These are phyloP conservation scores for Annona squamosa DNA, from an alignment of 164 flowering plant species.

Conservation along the genomic window DNA sequence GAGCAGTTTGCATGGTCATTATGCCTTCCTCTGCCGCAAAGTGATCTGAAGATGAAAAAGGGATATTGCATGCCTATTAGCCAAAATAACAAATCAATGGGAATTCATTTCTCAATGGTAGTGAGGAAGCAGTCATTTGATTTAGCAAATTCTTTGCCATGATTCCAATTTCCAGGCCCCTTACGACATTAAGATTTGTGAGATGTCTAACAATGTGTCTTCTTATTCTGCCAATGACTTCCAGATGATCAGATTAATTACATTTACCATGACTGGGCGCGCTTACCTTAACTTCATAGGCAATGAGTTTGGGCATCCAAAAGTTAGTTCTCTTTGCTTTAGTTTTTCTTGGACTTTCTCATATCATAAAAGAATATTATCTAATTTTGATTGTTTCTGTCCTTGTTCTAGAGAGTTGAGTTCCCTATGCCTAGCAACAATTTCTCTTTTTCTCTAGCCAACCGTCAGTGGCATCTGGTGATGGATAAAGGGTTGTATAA, in stretches of 20 bases:
- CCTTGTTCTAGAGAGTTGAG: slow-evolving; percentile 61
- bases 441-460: slow-evolving; percentile 73
- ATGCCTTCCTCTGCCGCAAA: no score
- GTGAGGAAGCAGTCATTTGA: no score
- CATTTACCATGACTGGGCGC: slow-evolving; percentile 70
- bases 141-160: no score
- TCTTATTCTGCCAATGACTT: background rate
- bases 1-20: no score
- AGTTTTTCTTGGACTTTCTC: background rate
- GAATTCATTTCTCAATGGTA: background rate
- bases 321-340: slow-evolving; percentile 33
- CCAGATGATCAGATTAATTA: slow-evolving; percentile 87
- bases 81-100: no score
- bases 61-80: no score
- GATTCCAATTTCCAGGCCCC: no score
- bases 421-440: slow-evolving; percentile 87
- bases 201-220: slow-evolving; percentile 3
- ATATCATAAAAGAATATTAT: background rate
- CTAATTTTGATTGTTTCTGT: slow-evolving; percentile 11
- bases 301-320: slow-evolving; percentile 95
- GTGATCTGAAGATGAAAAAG: no score
- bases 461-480: slow-evolving; percentile 76
- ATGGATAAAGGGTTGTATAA: slow-evolving; percentile 39
- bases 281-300: slow-evolving; percentile 99
- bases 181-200: background rate